These are phyloP conservation scores for Fragaria nilgerrensis DNA, from an alignment of 306 rosid genomes.

Conservation along the genomic window DNA sequence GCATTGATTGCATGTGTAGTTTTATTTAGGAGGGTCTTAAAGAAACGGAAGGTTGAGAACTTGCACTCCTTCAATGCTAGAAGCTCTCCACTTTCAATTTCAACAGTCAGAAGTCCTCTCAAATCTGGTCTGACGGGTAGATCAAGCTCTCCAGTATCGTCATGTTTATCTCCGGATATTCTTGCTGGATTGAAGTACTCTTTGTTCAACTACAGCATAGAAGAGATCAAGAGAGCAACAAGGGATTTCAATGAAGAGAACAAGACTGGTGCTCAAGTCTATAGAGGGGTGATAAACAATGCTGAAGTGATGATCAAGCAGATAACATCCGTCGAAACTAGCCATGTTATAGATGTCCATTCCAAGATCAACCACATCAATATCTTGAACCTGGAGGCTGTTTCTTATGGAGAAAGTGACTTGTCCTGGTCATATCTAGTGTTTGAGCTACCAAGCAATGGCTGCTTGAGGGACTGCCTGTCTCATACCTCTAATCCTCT, in stretches of 20 bases:
- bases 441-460: constrained; percentile 62
- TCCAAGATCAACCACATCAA: constrained; percentile 66
- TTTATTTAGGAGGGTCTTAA: constrained; percentile 37
- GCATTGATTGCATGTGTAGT: constrained; percentile 39
- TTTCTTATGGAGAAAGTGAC: constrained; percentile 49
- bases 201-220: constrained; percentile 45
- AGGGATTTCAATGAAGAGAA: constrained; percentile 51
- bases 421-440: constrained; percentile 53
- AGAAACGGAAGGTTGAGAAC: constrained; percentile 34
- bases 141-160: constrained; percentile 29
- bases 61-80: constrained; percentile 31
- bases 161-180: constrained; percentile 62
- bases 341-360: constrained; percentile 55
- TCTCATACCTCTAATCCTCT: constrained; percentile 34
- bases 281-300: constrained; percentile 40
- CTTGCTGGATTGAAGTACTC: constrained; percentile 59
- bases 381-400: constrained; percentile 58
- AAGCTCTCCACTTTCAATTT: constrained; percentile 32
- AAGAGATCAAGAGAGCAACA: constrained; percentile 51
- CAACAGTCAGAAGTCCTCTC: constrained; percentile 34
- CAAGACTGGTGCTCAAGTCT: constrained; percentile 37
- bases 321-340: constrained; percentile 48
- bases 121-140: constrained; percentile 20
- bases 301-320: constrained; percentile 58
- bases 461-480: constrained; percentile 54